Base-by-base conservation (phyloP, 164 flowering plant species). In the Taxillus chinensis region DNA sequence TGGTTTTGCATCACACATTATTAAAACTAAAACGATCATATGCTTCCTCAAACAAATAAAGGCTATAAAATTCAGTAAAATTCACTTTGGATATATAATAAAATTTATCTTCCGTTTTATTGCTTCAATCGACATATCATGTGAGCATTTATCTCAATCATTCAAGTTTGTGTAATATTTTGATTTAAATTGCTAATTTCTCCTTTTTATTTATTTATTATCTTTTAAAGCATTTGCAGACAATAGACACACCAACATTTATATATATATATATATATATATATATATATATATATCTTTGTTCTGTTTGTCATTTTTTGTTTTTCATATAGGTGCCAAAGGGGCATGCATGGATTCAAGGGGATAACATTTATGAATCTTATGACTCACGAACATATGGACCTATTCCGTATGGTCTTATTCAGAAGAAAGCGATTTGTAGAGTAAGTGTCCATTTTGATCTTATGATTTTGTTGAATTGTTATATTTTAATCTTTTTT, bases 341-440 rank as follows among this genome's bases (percentile, higher is more conserved):
- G 74, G 90, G 85, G 17, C 85, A 85, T 68, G 73, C 83, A 15
- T 85, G 90, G 90, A 72, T 85, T 64, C 85, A 85, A 49, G 90
- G 90, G 37, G 90, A 85, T 71, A 81, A 82, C 42, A 58, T 75
- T 6, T 78, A 82, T 73, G 68, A 61, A 3, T 85, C 90, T 1
- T 38, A 39, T 4, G 90, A 85, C 77, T 85, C 90, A 12, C 67
- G 90, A 41, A 60, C 78, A 38, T 72, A 70, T 67, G 90, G 90
- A 12, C 78, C 90, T 16, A 74, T 85, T 69, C 87, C 90, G n/a
- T 79, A 78, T 64, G 85, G 82, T 52, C 82, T 85, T 68, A 57
- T 85, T 63, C 60, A 68, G 61, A 85, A 83, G 38, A 85, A 67
- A 74, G 85, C 66, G 3, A 76, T 82, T 46, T 75, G 70, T 10